Conservation (phyloP, 768 basidiomycete species). For the Mycena capillaripes region DNA sequence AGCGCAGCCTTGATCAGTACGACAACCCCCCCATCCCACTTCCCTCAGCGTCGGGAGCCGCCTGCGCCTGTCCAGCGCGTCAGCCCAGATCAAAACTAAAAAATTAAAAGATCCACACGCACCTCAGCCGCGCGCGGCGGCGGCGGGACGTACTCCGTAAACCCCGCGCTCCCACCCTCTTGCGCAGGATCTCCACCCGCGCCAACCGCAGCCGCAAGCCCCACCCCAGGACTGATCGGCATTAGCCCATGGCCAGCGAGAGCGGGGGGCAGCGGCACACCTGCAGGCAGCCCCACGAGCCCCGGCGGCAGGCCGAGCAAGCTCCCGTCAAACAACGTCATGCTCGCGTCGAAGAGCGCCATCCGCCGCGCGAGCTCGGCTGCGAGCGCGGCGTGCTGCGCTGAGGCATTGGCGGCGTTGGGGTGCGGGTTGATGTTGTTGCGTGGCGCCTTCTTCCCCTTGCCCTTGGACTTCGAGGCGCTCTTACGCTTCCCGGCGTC, state of each 20-base stretch:
- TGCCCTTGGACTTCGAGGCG: background rate
- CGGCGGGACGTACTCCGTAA: conserved; percentile 18
- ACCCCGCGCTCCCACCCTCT: background rate
- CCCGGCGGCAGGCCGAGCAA: background rate
- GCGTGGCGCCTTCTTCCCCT: background rate
- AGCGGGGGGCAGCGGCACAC: background rate
- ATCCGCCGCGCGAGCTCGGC: conserved; percentile 1
- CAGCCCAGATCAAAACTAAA: background rate
- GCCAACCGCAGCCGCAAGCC: background rate
- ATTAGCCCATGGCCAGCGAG: background rate
- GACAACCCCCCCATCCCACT: background rate
- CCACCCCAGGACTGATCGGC: background rate
- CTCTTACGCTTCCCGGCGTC: background rate
- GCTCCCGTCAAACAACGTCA: background rate
- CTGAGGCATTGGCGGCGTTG: background rate
- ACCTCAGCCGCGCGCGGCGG: conserved; percentile 7
- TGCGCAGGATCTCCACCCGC: background rate
- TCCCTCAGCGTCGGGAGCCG: too few relatives aligned
- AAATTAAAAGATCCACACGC: background rate
- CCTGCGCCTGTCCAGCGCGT: background rate
- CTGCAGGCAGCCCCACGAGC: background rate
- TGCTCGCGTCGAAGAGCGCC: background rate
- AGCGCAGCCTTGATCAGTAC: background rate
- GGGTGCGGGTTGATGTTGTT: background rate
- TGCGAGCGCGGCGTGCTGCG: conserved; percentile 2